These are phyloP conservation scores for Pulveroboletus sp. DNA, from an alignment of 768 basidiomycete genomes.

Conservation along the genomic window DNA sequence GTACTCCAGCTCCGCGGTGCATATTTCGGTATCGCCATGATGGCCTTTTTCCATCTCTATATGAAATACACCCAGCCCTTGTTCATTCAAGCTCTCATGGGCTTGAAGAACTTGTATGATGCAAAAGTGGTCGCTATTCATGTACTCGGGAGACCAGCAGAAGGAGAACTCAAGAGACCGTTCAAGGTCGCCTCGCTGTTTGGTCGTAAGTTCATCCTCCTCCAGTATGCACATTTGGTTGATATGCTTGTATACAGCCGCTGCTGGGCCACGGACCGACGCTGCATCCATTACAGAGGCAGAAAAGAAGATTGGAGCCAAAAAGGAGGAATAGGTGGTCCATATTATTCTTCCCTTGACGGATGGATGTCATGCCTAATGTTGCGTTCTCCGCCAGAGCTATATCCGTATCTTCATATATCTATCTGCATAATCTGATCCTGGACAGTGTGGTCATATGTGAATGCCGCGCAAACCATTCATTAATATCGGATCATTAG, in stretches of 20 bases:
- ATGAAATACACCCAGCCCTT: constrained; percentile 94
- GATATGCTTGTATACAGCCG: constrained; percentile 29
- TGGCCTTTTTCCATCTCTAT: constrained; percentile 90
- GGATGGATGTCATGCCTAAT: constrained; percentile 17
- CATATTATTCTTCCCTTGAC: constrained; percentile 13
- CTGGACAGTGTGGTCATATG: background rate
- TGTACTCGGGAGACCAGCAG: constrained; percentile 70
- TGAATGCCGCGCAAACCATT: background rate
- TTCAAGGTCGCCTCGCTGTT: constrained; percentile 79
- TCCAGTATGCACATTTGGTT: background rate
- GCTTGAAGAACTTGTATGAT: constrained; percentile 86
- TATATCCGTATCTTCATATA: constrained; percentile 8
- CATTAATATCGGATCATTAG: no score
- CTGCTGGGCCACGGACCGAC: constrained; percentile 76
- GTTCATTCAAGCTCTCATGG: constrained; percentile 94
- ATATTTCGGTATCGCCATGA: constrained; percentile 78
- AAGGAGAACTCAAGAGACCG: constrained; percentile 85
- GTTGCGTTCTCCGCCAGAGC: background rate
- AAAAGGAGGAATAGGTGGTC: constrained; percentile 66
- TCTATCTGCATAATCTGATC: constrained; percentile 8
- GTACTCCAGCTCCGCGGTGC: constrained; percentile 51
- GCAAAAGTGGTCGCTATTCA: constrained; percentile 81
- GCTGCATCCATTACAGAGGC: constrained; percentile 83
- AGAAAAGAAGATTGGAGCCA: constrained; percentile 75
- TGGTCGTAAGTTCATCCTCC: constrained; percentile 45